phyloP scores from a whole-genome alignment of 805 yeast genomes.

The Suhomyces xylopsoci region DNA sequence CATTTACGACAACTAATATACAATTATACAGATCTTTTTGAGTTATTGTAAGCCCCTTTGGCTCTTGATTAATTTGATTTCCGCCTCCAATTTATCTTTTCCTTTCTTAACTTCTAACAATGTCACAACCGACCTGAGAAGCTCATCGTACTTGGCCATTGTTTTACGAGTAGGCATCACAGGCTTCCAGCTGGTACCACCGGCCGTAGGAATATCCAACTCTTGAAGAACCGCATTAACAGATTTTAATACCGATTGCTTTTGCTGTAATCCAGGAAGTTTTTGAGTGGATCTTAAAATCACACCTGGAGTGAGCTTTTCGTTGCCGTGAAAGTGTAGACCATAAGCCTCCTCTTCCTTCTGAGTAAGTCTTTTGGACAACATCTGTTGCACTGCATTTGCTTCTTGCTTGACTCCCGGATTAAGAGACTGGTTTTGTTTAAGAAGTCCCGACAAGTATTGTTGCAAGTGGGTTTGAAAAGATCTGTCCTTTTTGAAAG shows the following conservation, averaged over 20 bases:
- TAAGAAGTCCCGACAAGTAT: constrained; percentile 35
- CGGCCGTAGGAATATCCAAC: constrained; percentile 64
- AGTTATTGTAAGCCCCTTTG: constrained; percentile 31
- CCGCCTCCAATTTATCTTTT: constrained; percentile 83
- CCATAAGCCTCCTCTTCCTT: constrained; percentile 88
- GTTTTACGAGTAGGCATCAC: constrained; percentile 83
- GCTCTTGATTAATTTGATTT: constrained; percentile 45
- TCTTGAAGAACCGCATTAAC: constrained; percentile 69
- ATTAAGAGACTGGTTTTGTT: constrained; percentile 27
- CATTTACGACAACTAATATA: constrained; percentile 1
- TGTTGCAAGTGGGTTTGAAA: constrained; percentile 48
- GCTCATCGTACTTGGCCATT: constrained; percentile 69
- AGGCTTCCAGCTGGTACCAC: constrained; percentile 59
- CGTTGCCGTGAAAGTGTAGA: constrained; percentile 66
- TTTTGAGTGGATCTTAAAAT: constrained; percentile 65
- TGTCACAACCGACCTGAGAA: constrained; percentile 65
- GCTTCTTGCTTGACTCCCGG: constrained; percentile 33
- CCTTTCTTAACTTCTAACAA: constrained; percentile 83
- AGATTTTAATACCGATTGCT: constrained; percentile 76
- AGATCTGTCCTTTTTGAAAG: constrained; percentile 36
- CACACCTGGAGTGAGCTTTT: constrained; percentile 76
- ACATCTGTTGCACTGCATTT: constrained; percentile 38
- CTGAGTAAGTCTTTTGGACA: constrained; percentile 57
- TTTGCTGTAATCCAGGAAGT: constrained; percentile 46
- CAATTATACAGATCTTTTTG: not conserved